A percentile compares a stretch with the other conserved stretches of the same genome.
phyloP scores from a whole-genome alignment of 495 filamentous ascomycete genomes.

The Stereocaulon alpinum region DNA sequence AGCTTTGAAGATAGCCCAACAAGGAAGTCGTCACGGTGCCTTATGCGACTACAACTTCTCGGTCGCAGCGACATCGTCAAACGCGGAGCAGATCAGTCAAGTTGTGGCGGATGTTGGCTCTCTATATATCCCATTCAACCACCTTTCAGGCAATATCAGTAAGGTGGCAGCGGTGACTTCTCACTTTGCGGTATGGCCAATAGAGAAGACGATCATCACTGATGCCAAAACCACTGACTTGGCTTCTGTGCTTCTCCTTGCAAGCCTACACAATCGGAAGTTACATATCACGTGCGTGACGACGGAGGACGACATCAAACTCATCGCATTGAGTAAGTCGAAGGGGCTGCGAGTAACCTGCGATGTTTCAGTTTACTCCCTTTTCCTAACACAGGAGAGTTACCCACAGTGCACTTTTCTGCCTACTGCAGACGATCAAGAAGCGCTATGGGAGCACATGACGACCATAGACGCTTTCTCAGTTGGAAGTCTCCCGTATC shows the following conservation, averaged over 20 bases:
- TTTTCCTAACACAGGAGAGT: conserved; percentile 69
- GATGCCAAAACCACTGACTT: conserved; percentile 78
- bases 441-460: conserved; percentile 69
- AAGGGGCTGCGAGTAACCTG: conserved; percentile 79
- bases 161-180: conserved; percentile 73
- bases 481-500: conserved; percentile 71
- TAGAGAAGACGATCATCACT: conserved; percentile 73
- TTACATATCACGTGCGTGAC: conserved; percentile 77
- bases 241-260: conserved; percentile 67
- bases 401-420: conserved; percentile 58
- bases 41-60: conserved; percentile 84
- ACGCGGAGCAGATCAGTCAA: conserved; percentile 64
- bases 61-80: conserved; percentile 66
- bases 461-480: conserved; percentile 75
- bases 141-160: conserved; percentile 75
- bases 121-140: conserved; percentile 81
- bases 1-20: conserved; percentile 64
- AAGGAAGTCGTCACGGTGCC: conserved; percentile 54
- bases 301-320: conserved; percentile 69
- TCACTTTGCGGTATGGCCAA: conserved; percentile 74
- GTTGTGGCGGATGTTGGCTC: conserved; percentile 69
- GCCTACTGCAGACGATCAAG: conserved; percentile 61
- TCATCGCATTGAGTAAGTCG: conserved; percentile 71
- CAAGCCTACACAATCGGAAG: conserved; percentile 73
- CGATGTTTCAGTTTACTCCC: conserved; percentile 71